Percentiles rank a stretch among this genome's conserved stretches.
These are phyloP conservation scores for Lodderomyces margitis DNA, from an alignment of 1,139 yeast genomes.

Conservation along the genomic window DNA sequence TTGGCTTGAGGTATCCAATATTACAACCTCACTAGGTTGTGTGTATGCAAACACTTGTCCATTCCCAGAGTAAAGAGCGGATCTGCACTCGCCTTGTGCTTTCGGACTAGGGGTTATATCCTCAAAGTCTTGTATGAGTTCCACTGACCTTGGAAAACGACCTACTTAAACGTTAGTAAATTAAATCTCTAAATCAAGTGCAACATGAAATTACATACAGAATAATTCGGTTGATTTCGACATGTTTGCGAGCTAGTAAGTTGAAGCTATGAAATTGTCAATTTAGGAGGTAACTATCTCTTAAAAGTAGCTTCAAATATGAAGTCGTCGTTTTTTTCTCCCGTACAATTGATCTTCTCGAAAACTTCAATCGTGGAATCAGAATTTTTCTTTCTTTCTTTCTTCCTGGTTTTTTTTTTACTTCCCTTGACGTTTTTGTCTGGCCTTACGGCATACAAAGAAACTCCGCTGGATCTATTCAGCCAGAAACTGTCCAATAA, in stretches of 20 bases:
- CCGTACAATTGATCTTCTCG: neutral
- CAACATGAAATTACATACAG: conserved; percentile 31
- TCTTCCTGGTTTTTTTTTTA: neutral
- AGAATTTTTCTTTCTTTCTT: neutral
- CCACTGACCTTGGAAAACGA: conserved; percentile 63
- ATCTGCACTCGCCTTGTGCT: conserved; percentile 42
- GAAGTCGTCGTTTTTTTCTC: too few species aligned
- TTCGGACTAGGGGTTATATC: conserved; percentile 34
- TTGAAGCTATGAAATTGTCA: neutral
- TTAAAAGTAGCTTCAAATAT: neutral
- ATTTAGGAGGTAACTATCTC: neutral
- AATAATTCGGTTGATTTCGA: conserved; percentile 41
- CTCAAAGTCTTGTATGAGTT: conserved; percentile 52
- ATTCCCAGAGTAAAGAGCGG: conserved; percentile 49
- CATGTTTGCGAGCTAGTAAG: conserved; percentile 18
- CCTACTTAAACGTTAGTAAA: conserved; percentile 28
- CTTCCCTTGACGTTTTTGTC: too few species aligned
- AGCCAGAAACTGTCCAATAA: neutral
- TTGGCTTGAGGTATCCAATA: conserved; percentile 51
- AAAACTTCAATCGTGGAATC: neutral
- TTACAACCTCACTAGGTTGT: conserved; percentile 53
- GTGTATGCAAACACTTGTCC: conserved; percentile 60
- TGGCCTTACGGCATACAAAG: neutral
- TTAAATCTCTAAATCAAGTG: neutral
- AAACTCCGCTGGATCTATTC: neutral